Percentiles rank a stretch among this genome's conserved stretches.
These are phyloP conservation scores for Dryas octopetala DNA, from an alignment of 306 rosid genomes.

Conservation along the genomic window DNA sequence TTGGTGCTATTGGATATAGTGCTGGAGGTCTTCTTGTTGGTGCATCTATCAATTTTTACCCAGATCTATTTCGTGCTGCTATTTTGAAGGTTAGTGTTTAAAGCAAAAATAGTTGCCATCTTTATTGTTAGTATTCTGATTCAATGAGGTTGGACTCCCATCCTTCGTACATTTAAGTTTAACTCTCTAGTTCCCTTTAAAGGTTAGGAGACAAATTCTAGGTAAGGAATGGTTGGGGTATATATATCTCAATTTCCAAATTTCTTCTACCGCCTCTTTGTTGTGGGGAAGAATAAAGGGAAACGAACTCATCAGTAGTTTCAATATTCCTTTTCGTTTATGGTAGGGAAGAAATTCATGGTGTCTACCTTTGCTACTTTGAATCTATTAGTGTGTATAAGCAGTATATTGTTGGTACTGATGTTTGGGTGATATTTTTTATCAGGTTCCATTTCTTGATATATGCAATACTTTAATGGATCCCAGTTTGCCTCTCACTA, in stretches of 20 bases:
- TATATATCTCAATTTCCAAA: too few relatives aligned
- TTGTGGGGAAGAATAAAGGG: neutral
- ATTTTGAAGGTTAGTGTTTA: conserved; percentile 63
- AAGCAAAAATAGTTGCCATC: neutral
- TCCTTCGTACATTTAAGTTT: too few relatives aligned
- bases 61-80: conserved; percentile 71
- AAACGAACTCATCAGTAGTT: neutral
- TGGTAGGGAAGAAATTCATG: neutral
- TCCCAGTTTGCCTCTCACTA: conserved; percentile 82
- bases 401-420: conserved; percentile 9
- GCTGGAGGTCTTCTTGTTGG: conserved; percentile 88
- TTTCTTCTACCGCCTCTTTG: too few relatives aligned
- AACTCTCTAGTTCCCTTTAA: too few relatives aligned
- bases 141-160: neutral
- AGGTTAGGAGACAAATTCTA: too few relatives aligned
- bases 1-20: conserved; percentile 75
- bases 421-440: conserved; percentile 21
- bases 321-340: neutral
- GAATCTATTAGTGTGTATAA: neutral
- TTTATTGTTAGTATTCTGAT: neutral
- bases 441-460: conserved; percentile 94
- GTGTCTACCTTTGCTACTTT: neutral
- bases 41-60: conserved; percentile 73
- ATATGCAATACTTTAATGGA: conserved; percentile 88
- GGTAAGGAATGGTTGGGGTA: too few relatives aligned